Evolutionary conservation across 2,329 filamentous ascomycete genomes (phyloP).

Genomic region (Penicillium griseofulvum): DNA sequence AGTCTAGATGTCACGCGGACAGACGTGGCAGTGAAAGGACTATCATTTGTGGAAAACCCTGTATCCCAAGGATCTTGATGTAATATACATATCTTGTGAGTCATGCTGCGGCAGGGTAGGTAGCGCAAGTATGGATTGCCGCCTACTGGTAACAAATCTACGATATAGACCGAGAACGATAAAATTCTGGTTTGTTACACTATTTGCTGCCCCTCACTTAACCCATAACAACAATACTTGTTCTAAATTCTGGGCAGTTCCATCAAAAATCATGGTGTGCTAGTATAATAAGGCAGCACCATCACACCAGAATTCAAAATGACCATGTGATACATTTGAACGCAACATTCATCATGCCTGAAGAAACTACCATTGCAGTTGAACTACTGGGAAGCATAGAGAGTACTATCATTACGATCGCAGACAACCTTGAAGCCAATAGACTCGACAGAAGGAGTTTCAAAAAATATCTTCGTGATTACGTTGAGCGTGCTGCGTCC

Average conservation of each 20-base stretch:
- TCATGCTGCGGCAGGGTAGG: background rate
- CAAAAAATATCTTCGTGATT: slow-evolving; percentile 14
- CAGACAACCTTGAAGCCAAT: slow-evolving; percentile 9
- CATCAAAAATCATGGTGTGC: background rate
- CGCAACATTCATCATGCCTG: background rate
- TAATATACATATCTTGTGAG: background rate
- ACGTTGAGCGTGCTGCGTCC: slow-evolving; percentile 15
- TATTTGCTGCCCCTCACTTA: background rate
- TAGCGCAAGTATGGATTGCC: background rate
- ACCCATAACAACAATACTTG: background rate
- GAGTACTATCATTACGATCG: slow-evolving; percentile 1
- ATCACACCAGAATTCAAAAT: background rate
- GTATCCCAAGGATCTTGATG: too few species aligned
- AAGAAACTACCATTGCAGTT: background rate
- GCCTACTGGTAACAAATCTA: background rate
- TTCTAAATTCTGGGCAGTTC: background rate
- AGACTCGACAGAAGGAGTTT: slow-evolving; percentile 14
- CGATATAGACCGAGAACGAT: background rate
- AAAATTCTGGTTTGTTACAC: background rate
- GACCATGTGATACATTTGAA: background rate
- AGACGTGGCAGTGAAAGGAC: too few species aligned
- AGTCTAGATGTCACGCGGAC: too few species aligned
- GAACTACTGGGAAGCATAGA: background rate
- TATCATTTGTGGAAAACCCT: too few species aligned
- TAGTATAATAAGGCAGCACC: background rate